Conservation (phyloP, 495 filamentous ascomycete genomes). For the Letharia columbiana region DNA sequence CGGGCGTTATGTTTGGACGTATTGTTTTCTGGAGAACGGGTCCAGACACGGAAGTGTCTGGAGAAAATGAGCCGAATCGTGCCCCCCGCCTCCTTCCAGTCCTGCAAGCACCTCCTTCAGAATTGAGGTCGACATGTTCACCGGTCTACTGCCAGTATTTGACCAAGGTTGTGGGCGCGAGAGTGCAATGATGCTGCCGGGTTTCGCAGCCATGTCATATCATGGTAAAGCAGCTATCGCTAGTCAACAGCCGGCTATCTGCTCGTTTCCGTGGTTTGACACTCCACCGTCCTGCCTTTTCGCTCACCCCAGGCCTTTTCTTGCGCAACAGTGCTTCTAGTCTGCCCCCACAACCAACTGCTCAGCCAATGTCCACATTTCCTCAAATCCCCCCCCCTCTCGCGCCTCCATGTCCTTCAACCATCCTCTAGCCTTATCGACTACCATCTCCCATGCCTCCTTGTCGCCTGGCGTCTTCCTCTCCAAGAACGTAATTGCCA, state of each 20-base stretch:
- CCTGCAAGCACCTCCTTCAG: no score
- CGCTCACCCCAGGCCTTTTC: background rate
- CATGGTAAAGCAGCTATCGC: background rate
- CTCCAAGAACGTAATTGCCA: constrained; percentile 44
- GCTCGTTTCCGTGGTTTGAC: background rate
- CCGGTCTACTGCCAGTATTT: background rate
- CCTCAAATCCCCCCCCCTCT: background rate
- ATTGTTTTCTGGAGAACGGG: no score
- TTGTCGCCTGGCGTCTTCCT: constrained; percentile 30
- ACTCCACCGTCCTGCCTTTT: background rate
- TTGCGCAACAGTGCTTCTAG: background rate
- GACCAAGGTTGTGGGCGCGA: background rate
- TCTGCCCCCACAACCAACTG: background rate
- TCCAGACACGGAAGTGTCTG: no score
- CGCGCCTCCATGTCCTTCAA: constrained; percentile 1
- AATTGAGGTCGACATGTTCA: background rate
- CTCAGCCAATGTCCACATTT: constrained; percentile 11
- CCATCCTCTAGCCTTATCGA: constrained; percentile 34
- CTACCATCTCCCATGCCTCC: constrained; percentile 48
- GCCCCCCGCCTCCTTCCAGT: no score
- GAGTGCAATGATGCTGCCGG: background rate
- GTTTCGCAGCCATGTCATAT: background rate
- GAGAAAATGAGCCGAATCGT: no score
- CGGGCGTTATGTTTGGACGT: no score
- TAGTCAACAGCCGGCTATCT: background rate